Conservation (phyloP, 116 monocot genomes). For the Dioscorea cayenensis region DNA sequence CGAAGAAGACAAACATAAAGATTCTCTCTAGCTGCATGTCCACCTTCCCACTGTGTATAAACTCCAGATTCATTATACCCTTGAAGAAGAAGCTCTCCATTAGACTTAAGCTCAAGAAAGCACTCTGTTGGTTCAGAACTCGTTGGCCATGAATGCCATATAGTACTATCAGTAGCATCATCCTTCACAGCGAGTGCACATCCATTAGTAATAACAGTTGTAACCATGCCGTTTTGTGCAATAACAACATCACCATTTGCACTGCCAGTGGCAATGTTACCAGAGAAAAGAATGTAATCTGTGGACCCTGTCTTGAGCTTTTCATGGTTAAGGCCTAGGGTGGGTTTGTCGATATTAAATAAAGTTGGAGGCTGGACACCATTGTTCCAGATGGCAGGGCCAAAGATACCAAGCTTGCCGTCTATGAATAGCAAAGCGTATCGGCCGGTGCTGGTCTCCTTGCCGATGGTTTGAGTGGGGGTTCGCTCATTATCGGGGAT, state of each 20-base stretch:
- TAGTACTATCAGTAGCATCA: no score
- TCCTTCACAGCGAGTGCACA: no score
- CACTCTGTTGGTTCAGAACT: background rate
- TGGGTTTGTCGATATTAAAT: no score
- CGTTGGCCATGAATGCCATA: background rate
- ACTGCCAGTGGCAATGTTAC: no score
- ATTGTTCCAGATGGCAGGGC: background rate
- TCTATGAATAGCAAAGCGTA: background rate
- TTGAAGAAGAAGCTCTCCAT: background rate
- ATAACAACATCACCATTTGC: no score
- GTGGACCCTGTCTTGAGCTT: background rate
- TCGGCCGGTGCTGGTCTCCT: background rate
- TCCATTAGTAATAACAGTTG: no score
- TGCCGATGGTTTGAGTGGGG: background rate
- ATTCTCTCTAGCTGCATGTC: background rate
- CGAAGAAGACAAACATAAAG: background rate
- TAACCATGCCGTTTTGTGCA: background rate
- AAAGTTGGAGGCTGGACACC: background rate
- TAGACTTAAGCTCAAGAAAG: background rate
- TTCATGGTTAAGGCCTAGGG: background rate
- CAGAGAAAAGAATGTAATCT: no score
- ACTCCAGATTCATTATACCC: no score
- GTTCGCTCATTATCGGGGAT: background rate
- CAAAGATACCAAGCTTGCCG: background rate
- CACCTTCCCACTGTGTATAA: no score